A percentile compares a stretch with the other conserved stretches of the same genome.
These are phyloP conservation scores for Saccharomycopsis sp. DNA, from an alignment of 805 yeast species.

Conservation along the genomic window DNA sequence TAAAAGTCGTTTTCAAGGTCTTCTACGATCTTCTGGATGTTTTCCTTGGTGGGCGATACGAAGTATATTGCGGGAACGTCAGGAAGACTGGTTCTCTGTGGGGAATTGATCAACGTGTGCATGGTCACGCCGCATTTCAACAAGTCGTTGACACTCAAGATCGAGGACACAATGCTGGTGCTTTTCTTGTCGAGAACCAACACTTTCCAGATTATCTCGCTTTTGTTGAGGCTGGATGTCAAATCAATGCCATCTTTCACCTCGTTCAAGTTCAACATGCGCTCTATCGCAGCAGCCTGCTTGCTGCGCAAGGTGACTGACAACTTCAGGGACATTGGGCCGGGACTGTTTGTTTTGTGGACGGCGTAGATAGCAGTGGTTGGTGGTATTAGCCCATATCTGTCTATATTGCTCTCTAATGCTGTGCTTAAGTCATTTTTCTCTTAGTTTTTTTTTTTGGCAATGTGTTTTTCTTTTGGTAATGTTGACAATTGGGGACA, in stretches of 20 bases:
- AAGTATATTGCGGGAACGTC: slow-evolving; percentile 95
- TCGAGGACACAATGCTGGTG: slow-evolving; percentile 81
- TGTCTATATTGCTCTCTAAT: no score
- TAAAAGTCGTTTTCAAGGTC: slow-evolving; percentile 74
- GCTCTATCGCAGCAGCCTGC: slow-evolving; percentile 47
- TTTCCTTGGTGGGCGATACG: slow-evolving; percentile 78
- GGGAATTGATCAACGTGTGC: slow-evolving; percentile 63
- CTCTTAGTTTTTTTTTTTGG: no score
- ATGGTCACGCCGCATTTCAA: slow-evolving; percentile 87
- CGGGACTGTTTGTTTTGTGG: no score
- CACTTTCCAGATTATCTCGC: slow-evolving; percentile 85
- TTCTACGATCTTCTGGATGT: slow-evolving; percentile 58
- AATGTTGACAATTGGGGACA: no score
- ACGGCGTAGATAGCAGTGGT: no score
- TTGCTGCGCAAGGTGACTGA: slow-evolving; percentile 9
- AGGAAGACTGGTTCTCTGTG: slow-evolving; percentile 70
- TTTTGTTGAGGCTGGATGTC: slow-evolving; percentile 48
- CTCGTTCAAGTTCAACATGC: slow-evolving; percentile 78
- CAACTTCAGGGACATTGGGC: not conserved
- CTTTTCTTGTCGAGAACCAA: slow-evolving; percentile 75
- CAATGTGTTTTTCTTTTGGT: no score
- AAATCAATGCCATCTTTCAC: slow-evolving; percentile 35
- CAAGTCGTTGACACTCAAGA: slow-evolving; percentile 86
- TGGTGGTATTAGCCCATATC: no score
- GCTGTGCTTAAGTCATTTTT: no score